Conservation (phyloP, 805 yeast species). For the Hanseniaspora taiwanica region DNA sequence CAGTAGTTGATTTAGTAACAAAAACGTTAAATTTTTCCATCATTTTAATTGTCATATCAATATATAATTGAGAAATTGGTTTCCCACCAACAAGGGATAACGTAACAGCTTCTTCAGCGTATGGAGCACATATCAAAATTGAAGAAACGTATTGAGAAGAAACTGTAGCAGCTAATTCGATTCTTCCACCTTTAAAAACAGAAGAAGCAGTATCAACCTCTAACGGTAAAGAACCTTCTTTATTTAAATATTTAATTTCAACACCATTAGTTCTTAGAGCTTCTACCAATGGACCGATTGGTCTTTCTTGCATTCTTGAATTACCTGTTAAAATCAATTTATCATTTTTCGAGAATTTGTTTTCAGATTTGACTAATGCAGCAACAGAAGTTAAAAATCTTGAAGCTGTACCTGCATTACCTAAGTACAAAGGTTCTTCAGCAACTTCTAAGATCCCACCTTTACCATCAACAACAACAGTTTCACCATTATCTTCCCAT, state of each 20-base stretch:
- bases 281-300: conserved; percentile 91
- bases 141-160: conserved; percentile 97
- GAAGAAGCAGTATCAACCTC: conserved; percentile 55
- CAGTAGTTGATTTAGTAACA: conserved; percentile 57
- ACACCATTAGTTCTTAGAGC: conserved; percentile 78
- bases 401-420: conserved; percentile 97
- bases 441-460: conserved; percentile 63
- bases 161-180: conserved; percentile 89
- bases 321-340: conserved; percentile 76
- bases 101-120: conserved; percentile 79
- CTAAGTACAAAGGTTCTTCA: conserved; percentile 62
- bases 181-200: conserved; percentile 68
- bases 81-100: conserved; percentile 87
- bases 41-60: conserved; percentile 94
- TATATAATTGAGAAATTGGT: conserved; percentile 90
- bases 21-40: conserved; percentile 80
- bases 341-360: conserved; percentile 25
- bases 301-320: conserved; percentile 93
- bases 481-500: conserved; percentile 83
- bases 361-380: conserved; percentile 57
- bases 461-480: conserved; percentile 71
- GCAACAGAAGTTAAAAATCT: conserved; percentile 89
- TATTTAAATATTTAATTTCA: conserved; percentile 53
- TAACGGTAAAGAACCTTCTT: conserved; percentile 76
- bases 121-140: conserved; percentile 93